Base-by-base conservation (phyloP, 768 basidiomycete species). In the Saitozyma sp. region DNA sequence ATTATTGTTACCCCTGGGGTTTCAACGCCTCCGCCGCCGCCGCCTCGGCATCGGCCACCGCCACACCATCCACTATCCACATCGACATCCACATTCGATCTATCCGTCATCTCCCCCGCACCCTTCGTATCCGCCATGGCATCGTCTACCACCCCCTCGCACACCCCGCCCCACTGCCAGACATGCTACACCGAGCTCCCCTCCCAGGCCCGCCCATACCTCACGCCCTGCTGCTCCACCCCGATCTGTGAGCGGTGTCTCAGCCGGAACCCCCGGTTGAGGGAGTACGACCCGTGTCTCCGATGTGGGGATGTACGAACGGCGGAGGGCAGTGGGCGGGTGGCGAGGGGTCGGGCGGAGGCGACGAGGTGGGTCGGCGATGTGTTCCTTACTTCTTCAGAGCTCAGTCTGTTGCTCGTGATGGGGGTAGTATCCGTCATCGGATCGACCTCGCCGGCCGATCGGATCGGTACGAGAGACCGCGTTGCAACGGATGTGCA, bases 231-330 rank as follows among this genome's bases (percentile, higher is more conserved):
- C 59, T 78, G 77, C 63, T 19, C 42, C 10, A 45, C 62, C 9
- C 73, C 72, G 41, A 78, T 78, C 64, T 78, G 77, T 56, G 43
- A 38, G 16, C 52, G 46, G 8, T 78, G 77, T 54, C 55, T 78
- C 6, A 40, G 37, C 20, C 52, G 54, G 1, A 76, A 78, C 53
- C 77, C 77, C 2, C 55, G 77, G 51, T 62, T 78, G 50, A 72
- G 59, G 48, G 69, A 73, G 16, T 78, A 74, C 38, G 57, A 65
- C 50, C 76, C 76, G 3, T 78, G 76, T 68, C 58, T 78, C 4
- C 45, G 67, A 39, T 78, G 76, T 61, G 76, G 74, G 5, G 68
- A 76, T 66, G 67, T 66, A 6, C 43, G 64, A 49, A 58, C 61
- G 48, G 16, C 54, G 10, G 63, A 62, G 45, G 63, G 65, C 54